Base-by-base conservation (phyloP, 352 stramenopile genomes). In the Pythium apleroticum region DNA sequence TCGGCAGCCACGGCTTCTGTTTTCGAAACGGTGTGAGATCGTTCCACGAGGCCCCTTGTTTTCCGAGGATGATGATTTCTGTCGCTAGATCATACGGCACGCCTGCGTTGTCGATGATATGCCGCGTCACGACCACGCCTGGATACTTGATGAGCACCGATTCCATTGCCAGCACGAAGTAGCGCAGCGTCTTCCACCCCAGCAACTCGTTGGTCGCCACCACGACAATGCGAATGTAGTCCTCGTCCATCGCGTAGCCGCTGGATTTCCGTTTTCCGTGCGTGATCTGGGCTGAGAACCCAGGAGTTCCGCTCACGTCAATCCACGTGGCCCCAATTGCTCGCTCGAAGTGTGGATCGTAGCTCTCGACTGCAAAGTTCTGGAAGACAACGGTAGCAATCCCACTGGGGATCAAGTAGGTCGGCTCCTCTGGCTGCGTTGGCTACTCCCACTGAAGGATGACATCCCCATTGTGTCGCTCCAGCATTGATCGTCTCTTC, bases 161-260 rank as follows among this genome's bases (percentile, higher is more conserved):
- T 28, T 52, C 45, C 45, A 52, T 52, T 2, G 45, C 45, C n/a
- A 52, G 10, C n/a, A 52, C 45, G 45, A 30, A 52, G 10, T 25
- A 52, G 17, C 45, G 45, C 45, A 52, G 10, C n/a, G 9, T 12
- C 10, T 52, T 30, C 45, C 45, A 52, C 9, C 12, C 24, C 4
- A 30, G 14, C 2, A 30, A 25, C 19, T 43, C 10, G 43, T 57
- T 43, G 66, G n/a, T 30, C 45, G 45, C 45, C n/a, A 30, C 45
- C 12, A 52, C n/a, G 14, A 25, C 45, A 12, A 52, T 30, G 9
- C 45, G n/a, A 20, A 52, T 52, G 7, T 17, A 15, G n/a, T 52
- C 45, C n/a, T 49, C 15, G 3, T 27, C 14, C 24, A 20, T 30
- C 45, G 45, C 24, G 27, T 52, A 30, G 45, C 45, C 45, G 9